phyloP scores from a whole-genome alignment of 176 grass and related monocot species.

The Tillandsia fasciculata region DNA sequence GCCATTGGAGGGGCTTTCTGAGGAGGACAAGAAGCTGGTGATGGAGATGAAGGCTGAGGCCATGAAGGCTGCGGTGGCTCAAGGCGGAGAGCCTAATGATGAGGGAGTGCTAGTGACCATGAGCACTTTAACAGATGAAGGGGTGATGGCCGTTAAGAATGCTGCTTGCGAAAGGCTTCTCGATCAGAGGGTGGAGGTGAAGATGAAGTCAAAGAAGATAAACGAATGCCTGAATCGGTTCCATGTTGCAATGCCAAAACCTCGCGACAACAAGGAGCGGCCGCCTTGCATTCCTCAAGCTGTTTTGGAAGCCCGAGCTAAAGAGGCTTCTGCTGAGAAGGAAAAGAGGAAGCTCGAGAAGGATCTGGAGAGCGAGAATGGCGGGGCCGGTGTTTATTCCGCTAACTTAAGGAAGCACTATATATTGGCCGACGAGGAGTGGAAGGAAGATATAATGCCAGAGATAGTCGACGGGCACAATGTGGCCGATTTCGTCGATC shows the following conservation, averaged over 20 bases:
- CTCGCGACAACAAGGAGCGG: slow-evolving; percentile 63
- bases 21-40: slow-evolving; percentile 62
- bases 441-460: slow-evolving; percentile 63
- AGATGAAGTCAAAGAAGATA: slow-evolving; percentile 52
- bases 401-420: slow-evolving; percentile 66
- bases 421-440: slow-evolving; percentile 54
- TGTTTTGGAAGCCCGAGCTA: slow-evolving; percentile 31
- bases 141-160: slow-evolving; percentile 56
- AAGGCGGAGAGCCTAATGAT: slow-evolving; percentile 37
- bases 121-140: slow-evolving; percentile 75
- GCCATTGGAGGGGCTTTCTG: slow-evolving; percentile 52
- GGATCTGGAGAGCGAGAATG: slow-evolving; percentile 60
- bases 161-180: slow-evolving; percentile 46
- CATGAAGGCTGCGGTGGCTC: slow-evolving; percentile 16
- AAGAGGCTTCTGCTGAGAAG: slow-evolving; percentile 28
- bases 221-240: slow-evolving; percentile 50
- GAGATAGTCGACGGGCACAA: slow-evolving; percentile 70
- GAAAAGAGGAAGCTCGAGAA: slow-evolving; percentile 62
- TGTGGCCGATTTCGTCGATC: slow-evolving; percentile 70
- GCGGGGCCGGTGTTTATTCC: slow-evolving; percentile 85
- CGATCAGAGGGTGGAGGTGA: slow-evolving; percentile 38
- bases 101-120: slow-evolving; percentile 65
- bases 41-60: slow-evolving; percentile 46
- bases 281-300: slow-evolving; percentile 37
- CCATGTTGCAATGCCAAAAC: slow-evolving; percentile 74